A percentile compares a stretch with the other conserved stretches of the same genome.
Conservation (phyloP, 768 basidiomycete species). For the Macrolepiota albuminosa region DNA sequence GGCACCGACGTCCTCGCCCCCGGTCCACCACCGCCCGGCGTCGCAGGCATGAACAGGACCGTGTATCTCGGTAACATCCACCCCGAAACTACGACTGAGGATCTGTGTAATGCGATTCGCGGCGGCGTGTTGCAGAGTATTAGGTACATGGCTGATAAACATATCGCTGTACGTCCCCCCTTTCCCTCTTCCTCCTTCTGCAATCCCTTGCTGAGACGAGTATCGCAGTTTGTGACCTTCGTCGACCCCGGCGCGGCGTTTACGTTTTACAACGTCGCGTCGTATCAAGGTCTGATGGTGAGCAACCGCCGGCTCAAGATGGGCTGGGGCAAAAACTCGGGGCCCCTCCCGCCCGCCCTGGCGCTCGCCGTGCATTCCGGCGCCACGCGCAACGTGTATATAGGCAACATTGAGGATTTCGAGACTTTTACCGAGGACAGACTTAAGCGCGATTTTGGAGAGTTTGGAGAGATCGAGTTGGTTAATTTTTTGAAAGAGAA, state of each 20-base stretch:
- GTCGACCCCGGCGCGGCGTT: slow-evolving; percentile 91
- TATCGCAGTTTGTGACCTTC: slow-evolving; percentile 84
- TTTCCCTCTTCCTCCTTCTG: background rate
- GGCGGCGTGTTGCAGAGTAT: slow-evolving; percentile 97
- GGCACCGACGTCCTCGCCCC: slow-evolving; percentile 39
- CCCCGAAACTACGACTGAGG: slow-evolving; percentile 92
- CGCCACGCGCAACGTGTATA: slow-evolving; percentile 94
- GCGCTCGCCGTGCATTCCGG: slow-evolving; percentile 89
- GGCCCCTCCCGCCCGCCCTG: slow-evolving; percentile 76
- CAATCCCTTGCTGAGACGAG: too few relatives aligned
- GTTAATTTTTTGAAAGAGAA: slow-evolving; percentile 96
- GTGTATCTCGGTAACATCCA: slow-evolving; percentile 97
- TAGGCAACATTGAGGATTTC: slow-evolving; percentile 94
- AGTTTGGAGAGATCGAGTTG: slow-evolving; percentile 95
- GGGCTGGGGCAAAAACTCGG: slow-evolving; percentile 97
- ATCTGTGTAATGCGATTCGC: slow-evolving; percentile 92
- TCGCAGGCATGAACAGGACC: slow-evolving; percentile 75
- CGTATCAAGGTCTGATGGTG: slow-evolving; percentile 83
- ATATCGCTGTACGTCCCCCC: slow-evolving; percentile 72
- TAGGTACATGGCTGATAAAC: slow-evolving; percentile 94
- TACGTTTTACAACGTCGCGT: slow-evolving; percentile 91
- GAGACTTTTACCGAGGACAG: slow-evolving; percentile 87
- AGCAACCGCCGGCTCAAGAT: slow-evolving; percentile 94
- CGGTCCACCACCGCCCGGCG: slow-evolving; percentile 24
- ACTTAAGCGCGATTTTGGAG: slow-evolving; percentile 89